Base-by-base conservation (phyloP, 805 yeast species). In the Wickerhamomyces ciferrii region DNA sequence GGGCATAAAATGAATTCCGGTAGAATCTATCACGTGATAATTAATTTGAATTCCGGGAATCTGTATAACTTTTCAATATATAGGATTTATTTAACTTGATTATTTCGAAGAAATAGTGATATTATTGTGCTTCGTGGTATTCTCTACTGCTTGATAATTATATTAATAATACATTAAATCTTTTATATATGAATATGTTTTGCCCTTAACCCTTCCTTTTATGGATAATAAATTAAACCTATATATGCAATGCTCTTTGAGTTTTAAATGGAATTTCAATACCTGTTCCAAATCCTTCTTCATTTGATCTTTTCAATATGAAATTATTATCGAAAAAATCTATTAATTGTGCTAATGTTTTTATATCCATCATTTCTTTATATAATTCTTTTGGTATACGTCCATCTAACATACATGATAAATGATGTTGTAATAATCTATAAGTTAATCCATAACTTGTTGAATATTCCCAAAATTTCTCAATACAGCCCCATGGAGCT, bases 401-500 rank as follows among this genome's bases (percentile, higher is more conserved):
- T 49, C 74, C 72, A 37, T 81, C 87, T 52, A 90, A 65, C 98
- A 94, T 92, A 62, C 94, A 87, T 11, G 86, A 78, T 45, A 94
- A 62, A 65, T 92, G 98, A 59, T 92, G 97, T 62, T 89, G 96
- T 4, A 82, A 73, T 35, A 92, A 71, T 59, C 91, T 79, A 61
- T 79, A 92, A 2, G 96, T 97, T 46, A 90, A 69, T 0, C 97
- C 97, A 59, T 83, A 89, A 19, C 83, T 79, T 15, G 88, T 76
- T 9, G 87, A 78, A 53, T 83, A 79, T 56, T 87, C 83, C 86
- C 90, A 80, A 61, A 92, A 87, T 48, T 72, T 71, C 62, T 94
- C 99, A 6, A 94, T 68, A 8, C 96, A 92, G 7, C 83, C 79
- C 97, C 98, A 94, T 2, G 98, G 97, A 2, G 96, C 84, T 44